phyloP scores from a whole-genome alignment of 2,329 filamentous ascomycete species.

The Aciculosporium take region DNA sequence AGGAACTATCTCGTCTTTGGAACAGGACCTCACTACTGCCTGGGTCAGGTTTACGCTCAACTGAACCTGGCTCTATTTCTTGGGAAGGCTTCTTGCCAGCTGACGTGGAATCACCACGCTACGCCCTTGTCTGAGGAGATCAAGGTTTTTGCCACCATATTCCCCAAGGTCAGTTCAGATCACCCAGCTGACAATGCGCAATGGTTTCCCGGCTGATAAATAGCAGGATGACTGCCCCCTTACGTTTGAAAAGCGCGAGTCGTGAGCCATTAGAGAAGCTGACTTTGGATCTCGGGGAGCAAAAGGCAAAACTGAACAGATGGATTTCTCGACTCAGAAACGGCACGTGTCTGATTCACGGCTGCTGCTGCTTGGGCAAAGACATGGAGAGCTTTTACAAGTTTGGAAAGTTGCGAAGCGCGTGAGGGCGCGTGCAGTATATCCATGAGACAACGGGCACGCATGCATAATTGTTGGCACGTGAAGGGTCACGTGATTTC shows the following conservation, averaged over 20 bases:
- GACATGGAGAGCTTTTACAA: not conserved
- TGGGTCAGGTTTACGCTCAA: constrained; percentile 84
- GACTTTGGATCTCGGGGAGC: not conserved
- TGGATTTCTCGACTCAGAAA: too few species aligned
- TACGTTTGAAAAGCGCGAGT: constrained; percentile 47
- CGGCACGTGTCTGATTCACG: too few species aligned
- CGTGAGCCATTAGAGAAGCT: constrained; percentile 15
- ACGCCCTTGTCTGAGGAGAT: constrained; percentile 83
- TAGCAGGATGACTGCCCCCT: constrained; percentile 68
- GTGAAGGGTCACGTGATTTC: constrained; percentile 1
- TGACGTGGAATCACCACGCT: constrained; percentile 82
- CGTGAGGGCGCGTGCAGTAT: not conserved
- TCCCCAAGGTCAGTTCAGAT: constrained; percentile 62
- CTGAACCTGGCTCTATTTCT: constrained; percentile 80
- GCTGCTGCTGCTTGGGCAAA: not conserved
- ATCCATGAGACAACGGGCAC: constrained; percentile 4
- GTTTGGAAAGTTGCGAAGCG: not conserved
- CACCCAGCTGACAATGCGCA: not conserved
- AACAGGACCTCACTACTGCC: constrained; percentile 88
- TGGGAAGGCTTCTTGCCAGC: constrained; percentile 72
- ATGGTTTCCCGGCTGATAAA: not conserved
- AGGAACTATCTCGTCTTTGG: constrained; percentile 98
- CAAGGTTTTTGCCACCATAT: constrained; percentile 96
- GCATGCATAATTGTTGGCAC: constrained; percentile 4
- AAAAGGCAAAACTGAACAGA: not conserved